Evolutionary conservation across 805 yeast genomes (phyloP), one percentile per base, ranked within the genome.

Genomic region (Schwanniomyces occidentalis): DNA sequence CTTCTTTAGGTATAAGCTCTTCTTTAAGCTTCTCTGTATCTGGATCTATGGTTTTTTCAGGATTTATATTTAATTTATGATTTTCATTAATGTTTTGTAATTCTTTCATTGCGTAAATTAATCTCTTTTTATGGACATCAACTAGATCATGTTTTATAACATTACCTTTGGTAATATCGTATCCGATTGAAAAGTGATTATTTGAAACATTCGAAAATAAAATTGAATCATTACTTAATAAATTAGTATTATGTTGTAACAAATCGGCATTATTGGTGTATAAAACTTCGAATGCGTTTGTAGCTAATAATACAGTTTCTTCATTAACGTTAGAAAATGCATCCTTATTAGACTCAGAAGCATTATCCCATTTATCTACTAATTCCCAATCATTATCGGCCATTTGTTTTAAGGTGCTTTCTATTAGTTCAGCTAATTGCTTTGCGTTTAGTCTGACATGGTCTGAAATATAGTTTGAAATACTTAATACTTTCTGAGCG

Each of bases 361-460:
- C 35, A 14, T 45, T 44, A 37, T 32, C 37, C 43, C 55, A 56
- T 18, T 61, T 51, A 29, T 63, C 66, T 27, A 63, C 56, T 30
- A 65, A 42, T 12, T 56, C 53, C 52, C 64, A 48, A 43, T 71
- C 76, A 34, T 65, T 61, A 7, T 52, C 57, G 16, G 49, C 65
- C 13, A 64, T 46, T 18, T 54, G 46, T 9, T 50, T 51, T 24
- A 73, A 40, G 0, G 76, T 58, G 4, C 51, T 58, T 34, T 71
- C 62, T 2, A 88, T 76, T 20, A 85, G 41, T n/a, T 63, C 68
- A 0, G 88, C 81, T 23, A 89, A 50, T 27, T 69, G 75, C 38
- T 71, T 71, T 1, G 84, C 74, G 51, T 75, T 71, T 15, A 73
- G 54, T 31, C 93, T 68, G 4, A 85, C 81, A 44, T 61, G 66